Conservation (phyloP, 2,329 filamentous ascomycete genomes). For the Ophiostoma sp. region DNA sequence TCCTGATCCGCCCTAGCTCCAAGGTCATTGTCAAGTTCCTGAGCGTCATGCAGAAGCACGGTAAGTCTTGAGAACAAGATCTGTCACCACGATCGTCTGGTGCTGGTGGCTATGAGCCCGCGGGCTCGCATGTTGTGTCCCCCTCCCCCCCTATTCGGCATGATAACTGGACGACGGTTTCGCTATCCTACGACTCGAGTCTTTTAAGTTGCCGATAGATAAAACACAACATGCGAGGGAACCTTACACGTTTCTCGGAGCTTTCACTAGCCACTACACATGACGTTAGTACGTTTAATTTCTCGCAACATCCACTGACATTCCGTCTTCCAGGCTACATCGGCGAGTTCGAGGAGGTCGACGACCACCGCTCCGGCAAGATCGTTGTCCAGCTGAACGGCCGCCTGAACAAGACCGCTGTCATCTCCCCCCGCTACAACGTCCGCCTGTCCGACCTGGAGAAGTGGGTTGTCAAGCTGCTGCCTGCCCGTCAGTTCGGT, state of each 20-base stretch:
- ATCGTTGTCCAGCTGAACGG: slow-evolving; percentile 99
- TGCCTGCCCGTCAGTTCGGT: slow-evolving; percentile 99
- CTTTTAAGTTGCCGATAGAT: slow-evolving; percentile 99
- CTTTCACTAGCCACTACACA: slow-evolving; percentile 32
- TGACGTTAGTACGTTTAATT: slow-evolving; percentile 91
- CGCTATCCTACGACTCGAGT: slow-evolving; percentile 79
- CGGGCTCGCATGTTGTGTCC: slow-evolving; percentile 8
- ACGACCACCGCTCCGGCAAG: slow-evolving; percentile 99
- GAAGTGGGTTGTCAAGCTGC: slow-evolving; percentile 99
- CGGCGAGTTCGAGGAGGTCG: slow-evolving; percentile 98
- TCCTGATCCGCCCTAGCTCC: slow-evolving; percentile 93
- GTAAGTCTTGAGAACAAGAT: slow-evolving; percentile 51
- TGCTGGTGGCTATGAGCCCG: slow-evolving; percentile 12
- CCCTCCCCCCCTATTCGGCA: slow-evolving; percentile 60
- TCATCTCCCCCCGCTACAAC: slow-evolving; percentile 99
- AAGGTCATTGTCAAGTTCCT: slow-evolving; percentile 99
- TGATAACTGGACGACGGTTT: slow-evolving; percentile 99
- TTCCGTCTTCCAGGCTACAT: slow-evolving; percentile 69
- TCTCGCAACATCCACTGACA: slow-evolving; percentile 64
- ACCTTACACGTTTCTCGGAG: slow-evolving; percentile 96
- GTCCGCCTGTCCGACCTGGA: slow-evolving; percentile 94
- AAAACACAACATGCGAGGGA: slow-evolving; percentile 61
- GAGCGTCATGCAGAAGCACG: slow-evolving; percentile 98
- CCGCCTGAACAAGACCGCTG: slow-evolving; percentile 96
- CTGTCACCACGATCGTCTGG: neutral